phyloP scores from a whole-genome alignment of 2,329 filamentous ascomycete genomes.

The Aspergillus luchuensis region DNA sequence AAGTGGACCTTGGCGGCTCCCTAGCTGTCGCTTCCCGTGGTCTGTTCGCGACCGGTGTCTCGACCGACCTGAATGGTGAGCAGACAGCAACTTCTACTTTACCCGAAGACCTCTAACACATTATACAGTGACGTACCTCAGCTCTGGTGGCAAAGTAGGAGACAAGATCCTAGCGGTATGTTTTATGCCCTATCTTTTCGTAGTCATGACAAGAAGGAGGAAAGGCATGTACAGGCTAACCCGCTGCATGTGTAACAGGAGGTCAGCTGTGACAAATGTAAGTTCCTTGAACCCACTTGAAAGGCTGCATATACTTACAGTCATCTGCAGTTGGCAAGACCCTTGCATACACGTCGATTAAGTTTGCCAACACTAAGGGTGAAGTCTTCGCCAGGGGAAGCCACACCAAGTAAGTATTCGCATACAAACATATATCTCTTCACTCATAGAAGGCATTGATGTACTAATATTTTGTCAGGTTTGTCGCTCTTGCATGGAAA shows the following conservation, averaged over 20 bases:
- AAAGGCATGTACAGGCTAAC: constrained; percentile 18
- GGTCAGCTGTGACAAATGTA: constrained; percentile 67
- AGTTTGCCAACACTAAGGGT: constrained; percentile 61
- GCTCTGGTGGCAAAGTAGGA: constrained; percentile 64
- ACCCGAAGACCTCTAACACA: neutral
- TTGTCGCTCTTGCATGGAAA: constrained; percentile 62
- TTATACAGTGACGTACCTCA: constrained; percentile 61
- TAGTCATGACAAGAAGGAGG: too few relatives aligned
- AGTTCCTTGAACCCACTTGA: constrained; percentile 15
- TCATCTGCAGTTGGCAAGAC: constrained; percentile 61
- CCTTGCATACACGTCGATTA: constrained; percentile 64
- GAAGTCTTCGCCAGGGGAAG: constrained; percentile 66
- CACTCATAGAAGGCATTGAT: neutral
- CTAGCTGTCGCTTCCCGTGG: constrained; percentile 67
- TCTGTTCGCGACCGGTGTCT: constrained; percentile 67
- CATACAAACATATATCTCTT: too few relatives aligned
- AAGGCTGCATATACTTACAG: constrained; percentile 9
- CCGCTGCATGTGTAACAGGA: constrained; percentile 42
- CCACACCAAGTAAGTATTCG: constrained; percentile 61
- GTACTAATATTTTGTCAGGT: constrained; percentile 40
- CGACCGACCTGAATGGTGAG: constrained; percentile 64
- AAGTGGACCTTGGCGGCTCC: constrained; percentile 67
- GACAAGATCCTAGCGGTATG: constrained; percentile 58
- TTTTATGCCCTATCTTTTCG: neutral
- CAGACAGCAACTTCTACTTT: neutral